Percentiles rank a stretch among this genome's conserved stretches.
Evolutionary conservation across 495 filamentous ascomycete genomes (phyloP).

Genomic region (Aspergillus heteromorphus): DNA sequence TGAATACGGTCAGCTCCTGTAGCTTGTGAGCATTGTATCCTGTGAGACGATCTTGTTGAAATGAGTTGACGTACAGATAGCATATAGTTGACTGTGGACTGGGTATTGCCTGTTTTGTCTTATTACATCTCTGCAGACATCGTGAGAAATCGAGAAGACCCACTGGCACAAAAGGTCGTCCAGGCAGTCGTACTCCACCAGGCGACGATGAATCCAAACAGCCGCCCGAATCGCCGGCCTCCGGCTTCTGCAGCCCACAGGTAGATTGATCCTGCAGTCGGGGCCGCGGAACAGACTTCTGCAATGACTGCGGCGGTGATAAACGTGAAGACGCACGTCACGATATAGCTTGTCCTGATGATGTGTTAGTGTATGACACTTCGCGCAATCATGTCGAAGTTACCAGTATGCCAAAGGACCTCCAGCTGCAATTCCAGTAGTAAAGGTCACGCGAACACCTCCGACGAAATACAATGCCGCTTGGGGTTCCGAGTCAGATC

Average conservation of each 20-base stretch:
- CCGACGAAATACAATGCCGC: background rate
- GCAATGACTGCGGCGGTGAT: conserved; percentile 54
- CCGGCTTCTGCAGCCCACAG: conserved; percentile 54
- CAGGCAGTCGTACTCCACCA: conserved; percentile 58
- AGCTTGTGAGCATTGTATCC: too few relatives aligned
- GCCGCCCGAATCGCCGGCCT: conserved; percentile 45
- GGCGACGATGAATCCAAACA: conserved; percentile 51
- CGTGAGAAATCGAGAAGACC: too few relatives aligned
- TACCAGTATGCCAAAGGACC: background rate
- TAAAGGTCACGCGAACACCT: background rate
- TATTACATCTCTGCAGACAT: too few relatives aligned
- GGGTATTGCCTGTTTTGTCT: too few relatives aligned
- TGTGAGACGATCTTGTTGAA: too few relatives aligned
- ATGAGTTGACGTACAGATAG: conserved; percentile 47
- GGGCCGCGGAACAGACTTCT: conserved; percentile 51
- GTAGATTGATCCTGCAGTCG: conserved; percentile 52
- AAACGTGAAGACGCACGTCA: conserved; percentile 51
- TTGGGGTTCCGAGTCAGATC: too few relatives aligned
- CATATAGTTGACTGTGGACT: conserved; percentile 50
- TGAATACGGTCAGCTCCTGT: conserved; percentile 50
- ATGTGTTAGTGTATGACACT: too few relatives aligned
- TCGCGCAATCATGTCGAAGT: too few relatives aligned
- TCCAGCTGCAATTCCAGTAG: background rate
- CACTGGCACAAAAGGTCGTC: conserved; percentile 54
- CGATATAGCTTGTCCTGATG: conserved; percentile 52